These are phyloP conservation scores for Leptographium galeiforme DNA, from an alignment of 2,329 filamentous ascomycete genomes.

Conservation along the genomic window DNA sequence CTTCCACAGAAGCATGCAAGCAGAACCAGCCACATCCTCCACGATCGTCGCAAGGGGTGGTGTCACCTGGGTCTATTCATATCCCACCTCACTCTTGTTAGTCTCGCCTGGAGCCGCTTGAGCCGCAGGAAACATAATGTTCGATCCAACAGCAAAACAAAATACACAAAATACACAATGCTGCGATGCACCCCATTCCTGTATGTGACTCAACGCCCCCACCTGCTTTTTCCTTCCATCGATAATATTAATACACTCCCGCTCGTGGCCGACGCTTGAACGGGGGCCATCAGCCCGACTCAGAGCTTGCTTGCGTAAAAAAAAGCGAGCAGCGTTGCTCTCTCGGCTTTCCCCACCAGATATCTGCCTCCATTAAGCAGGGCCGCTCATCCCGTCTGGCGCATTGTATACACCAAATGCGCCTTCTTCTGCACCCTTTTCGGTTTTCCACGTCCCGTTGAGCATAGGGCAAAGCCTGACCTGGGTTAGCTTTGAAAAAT, in stretches of 20 bases:
- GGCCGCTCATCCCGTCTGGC: constrained; percentile 5
- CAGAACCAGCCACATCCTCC: too few species aligned
- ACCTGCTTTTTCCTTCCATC: not conserved
- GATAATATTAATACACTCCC: too few species aligned
- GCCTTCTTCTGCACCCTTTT: constrained; percentile 42
- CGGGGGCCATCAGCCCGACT: too few species aligned
- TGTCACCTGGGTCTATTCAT: too few species aligned
- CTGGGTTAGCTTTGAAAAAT: constrained; percentile 28
- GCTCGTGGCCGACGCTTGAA: too few species aligned
- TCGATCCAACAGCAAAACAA: not conserved
- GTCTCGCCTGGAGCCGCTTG: not conserved
- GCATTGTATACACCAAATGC: constrained; percentile 42
- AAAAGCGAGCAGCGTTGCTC: too few species aligned
- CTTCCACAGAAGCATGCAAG: too few species aligned
- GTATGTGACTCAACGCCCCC: not conserved
- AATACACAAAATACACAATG: not conserved
- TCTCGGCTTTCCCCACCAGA: not conserved
- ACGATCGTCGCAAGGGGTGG: too few species aligned
- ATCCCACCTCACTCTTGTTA: too few species aligned
- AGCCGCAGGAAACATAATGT: not conserved
- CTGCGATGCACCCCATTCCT: not conserved
- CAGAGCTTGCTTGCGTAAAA: too few species aligned
- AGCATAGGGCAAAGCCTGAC: constrained; percentile 59
- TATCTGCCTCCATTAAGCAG: not conserved
- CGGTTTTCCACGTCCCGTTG: constrained; percentile 63